Percentiles rank a stretch among this genome's conserved stretches.
Conservation (phyloP, 1,284 basidiomycete genomes). For the Golubevia pallescens region DNA sequence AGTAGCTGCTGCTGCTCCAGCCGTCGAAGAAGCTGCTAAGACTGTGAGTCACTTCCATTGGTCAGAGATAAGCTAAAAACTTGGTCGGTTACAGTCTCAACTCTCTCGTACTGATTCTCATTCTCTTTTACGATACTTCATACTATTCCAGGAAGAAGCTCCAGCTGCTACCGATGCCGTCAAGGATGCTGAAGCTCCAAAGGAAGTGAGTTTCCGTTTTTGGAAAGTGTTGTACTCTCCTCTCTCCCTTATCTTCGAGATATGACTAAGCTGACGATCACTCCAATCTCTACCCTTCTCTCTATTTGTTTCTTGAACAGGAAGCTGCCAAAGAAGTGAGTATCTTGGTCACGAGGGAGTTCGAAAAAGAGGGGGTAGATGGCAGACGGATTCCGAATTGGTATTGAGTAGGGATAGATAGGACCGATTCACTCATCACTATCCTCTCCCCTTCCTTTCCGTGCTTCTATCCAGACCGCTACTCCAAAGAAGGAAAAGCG, state of each 20-base stretch:
- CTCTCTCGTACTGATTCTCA: neutral
- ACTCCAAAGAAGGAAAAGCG: constrained; percentile 56
- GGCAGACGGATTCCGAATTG: neutral
- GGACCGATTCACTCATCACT: neutral
- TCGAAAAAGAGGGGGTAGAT: neutral
- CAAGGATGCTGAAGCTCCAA: neutral
- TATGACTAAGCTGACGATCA: neutral
- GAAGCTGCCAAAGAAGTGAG: too few relatives aligned
- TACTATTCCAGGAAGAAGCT: neutral
- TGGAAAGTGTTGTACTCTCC: neutral
- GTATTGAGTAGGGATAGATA: neutral
- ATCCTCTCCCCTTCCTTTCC: neutral
- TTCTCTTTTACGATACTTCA: neutral
- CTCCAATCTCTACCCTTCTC: neutral
- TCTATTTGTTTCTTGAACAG: neutral
- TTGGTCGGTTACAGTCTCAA: neutral
- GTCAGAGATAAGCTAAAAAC: neutral
- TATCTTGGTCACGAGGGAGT: too few relatives aligned
- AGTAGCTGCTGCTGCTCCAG: neutral
- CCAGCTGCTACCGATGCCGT: neutral
- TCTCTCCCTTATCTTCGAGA: too few relatives aligned
- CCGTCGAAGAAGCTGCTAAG: neutral
- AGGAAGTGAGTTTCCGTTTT: neutral
- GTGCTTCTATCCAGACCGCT: constrained; percentile 1
- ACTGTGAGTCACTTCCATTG: neutral